Evolutionary conservation across 805 yeast species (phyloP), one percentile per base, ranked within the genome.

Genomic region (Schizosaccharomyces octosporus): DNA sequence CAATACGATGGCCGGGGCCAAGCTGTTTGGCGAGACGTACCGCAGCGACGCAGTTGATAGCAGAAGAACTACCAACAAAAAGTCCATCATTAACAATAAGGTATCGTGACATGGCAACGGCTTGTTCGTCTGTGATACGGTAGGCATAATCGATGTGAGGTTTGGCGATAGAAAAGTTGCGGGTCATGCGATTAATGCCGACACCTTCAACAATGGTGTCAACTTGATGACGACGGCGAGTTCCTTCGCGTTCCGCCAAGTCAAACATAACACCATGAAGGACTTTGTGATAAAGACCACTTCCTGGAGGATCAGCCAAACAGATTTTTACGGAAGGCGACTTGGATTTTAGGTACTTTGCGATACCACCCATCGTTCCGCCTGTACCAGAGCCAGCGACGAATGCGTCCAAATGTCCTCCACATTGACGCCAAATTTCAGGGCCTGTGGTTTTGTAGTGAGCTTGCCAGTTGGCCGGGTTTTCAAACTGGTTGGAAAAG

Each of bases 341-440:
- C 45, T 73, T 69, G 61, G 76, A 79, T 67, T 82, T 87, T 67
- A 90, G 75, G 71, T 76, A 93, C 63, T 77, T 77, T 2, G 95
- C 79, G 36, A 88, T 88, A 62, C 98, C 98, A n/a, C 95, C 76
- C 58, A 90, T 87, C 1, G 98, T 93, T 62, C 98, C 98, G 61
- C 93, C 98, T 0, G 98, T 90, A 6, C 98, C 95, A 6, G 95
- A 95, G 71, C 95, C 95, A 48, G 95, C 95, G 62, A 87, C 84
- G 57, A 87, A 75, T 64, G 83, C 87, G 62, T 80, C 81, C 61
- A 87, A 75, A 63, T 81, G 78, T 43, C 89, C 86, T 31, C 77
- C 72, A 17, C 90, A 79, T 69, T 93, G 97, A 24, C 71, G 64
- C 75, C 78, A 84, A n/a, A 90, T 86, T 68, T 90, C 98, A 0